phyloP scores from a whole-genome alignment of 805 yeast genomes.

The Candida odintsovae region DNA sequence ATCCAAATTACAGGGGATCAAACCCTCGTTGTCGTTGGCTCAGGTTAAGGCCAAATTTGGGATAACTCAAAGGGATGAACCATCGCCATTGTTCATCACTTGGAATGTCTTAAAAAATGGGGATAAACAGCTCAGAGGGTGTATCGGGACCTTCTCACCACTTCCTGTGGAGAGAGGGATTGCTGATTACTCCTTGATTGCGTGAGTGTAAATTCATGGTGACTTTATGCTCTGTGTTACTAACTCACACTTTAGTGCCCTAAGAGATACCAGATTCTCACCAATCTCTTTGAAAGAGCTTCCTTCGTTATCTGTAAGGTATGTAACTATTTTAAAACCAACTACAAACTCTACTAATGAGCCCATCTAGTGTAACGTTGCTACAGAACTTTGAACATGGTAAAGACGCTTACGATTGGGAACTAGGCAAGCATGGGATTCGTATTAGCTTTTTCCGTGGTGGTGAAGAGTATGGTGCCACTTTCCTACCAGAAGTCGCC shows the following conservation, averaged over 20 bases:
- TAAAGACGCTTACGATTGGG: constrained; percentile 63
- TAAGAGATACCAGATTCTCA: constrained; percentile 71
- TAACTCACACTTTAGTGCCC: constrained; percentile 35
- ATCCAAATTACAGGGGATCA: background rate
- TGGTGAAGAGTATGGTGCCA: constrained; percentile 51
- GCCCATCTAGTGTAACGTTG: constrained; percentile 49
- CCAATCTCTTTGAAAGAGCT: constrained; percentile 59
- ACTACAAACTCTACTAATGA: background rate
- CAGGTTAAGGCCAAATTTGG: constrained; percentile 12
- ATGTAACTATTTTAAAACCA: constrained; percentile 1
- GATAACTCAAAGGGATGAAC: constrained; percentile 5
- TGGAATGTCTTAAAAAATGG: constrained; percentile 50
- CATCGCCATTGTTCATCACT: constrained; percentile 76
- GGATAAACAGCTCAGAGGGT: constrained; percentile 60
- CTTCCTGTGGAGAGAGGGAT: constrained; percentile 54
- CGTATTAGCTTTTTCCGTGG: constrained; percentile 43
- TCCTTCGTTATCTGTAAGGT: constrained; percentile 41
- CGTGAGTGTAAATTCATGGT: constrained; percentile 24
- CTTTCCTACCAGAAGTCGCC: constrained; percentile 89
- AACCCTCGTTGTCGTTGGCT: constrained; percentile 5
- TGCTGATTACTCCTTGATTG: constrained; percentile 50
- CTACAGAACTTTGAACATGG: constrained; percentile 52
- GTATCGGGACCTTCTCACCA: constrained; percentile 83
- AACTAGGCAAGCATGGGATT: constrained; percentile 77
- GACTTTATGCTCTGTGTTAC: background rate